phyloP scores from a whole-genome alignment of 2,329 filamentous ascomycete species.

The Aspergillus sp. region DNA sequence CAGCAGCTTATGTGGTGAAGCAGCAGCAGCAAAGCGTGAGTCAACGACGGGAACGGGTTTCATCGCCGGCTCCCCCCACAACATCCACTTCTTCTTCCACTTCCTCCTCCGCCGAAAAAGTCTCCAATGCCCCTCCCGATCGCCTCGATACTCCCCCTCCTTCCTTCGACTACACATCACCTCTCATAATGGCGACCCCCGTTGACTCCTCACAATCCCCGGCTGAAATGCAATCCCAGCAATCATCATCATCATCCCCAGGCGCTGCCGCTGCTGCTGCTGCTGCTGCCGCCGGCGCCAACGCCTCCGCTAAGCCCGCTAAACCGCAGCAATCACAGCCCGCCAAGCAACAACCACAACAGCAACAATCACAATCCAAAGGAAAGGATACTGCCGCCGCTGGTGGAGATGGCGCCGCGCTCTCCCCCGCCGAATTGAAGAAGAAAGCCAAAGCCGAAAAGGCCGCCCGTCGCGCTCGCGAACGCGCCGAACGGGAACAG shows the following conservation, averaged over 20 bases:
- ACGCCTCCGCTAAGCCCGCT: slow-evolving; percentile 23
- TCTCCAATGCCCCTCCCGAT: slow-evolving; percentile 29
- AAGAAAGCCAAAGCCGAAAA: slow-evolving; percentile 90
- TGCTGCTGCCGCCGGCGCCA: slow-evolving; percentile 21
- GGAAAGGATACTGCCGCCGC: slow-evolving; percentile 25
- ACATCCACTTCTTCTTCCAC: slow-evolving; percentile 17
- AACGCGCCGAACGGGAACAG: slow-evolving; percentile 58
- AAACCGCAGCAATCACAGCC: slow-evolving; percentile 21
- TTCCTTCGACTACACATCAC: slow-evolving; percentile 20
- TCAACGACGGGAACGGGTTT: slow-evolving; percentile 22
- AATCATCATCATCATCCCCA: slow-evolving; percentile 14
- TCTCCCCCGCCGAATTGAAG: slow-evolving; percentile 72
- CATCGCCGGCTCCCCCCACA: slow-evolving; percentile 20
- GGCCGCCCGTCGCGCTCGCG: slow-evolving; percentile 76
- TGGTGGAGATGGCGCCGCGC: slow-evolving; percentile 28
- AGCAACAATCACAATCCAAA: slow-evolving; percentile 25
- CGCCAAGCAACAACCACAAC: slow-evolving; percentile 20
- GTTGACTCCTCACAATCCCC: slow-evolving; percentile 22
- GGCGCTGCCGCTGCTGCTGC: too few relatives aligned
- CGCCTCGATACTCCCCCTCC: slow-evolving; percentile 18
- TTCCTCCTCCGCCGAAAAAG: slow-evolving; percentile 22
- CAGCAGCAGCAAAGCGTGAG: slow-evolving; percentile 23
- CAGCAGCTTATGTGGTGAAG: slow-evolving; percentile 29
- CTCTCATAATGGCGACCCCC: slow-evolving; percentile 24
- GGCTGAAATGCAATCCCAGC: slow-evolving; percentile 21